A percentile compares a stretch with the other conserved stretches of the same genome.
phyloP scores from a whole-genome alignment of 352 stramenopile genomes.

The Peronospora tabacina region DNA sequence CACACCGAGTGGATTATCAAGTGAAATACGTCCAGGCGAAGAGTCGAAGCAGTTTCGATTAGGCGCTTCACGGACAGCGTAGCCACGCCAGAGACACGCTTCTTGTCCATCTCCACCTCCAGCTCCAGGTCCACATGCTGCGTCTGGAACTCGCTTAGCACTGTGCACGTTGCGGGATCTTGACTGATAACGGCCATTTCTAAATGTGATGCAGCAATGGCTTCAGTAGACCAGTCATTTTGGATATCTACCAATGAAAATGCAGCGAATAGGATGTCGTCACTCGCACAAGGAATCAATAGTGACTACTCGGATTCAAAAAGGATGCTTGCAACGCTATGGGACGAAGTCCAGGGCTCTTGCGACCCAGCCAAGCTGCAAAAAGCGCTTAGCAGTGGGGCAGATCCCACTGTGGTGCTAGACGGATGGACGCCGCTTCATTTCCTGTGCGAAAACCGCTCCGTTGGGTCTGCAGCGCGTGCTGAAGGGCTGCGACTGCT shows the following conservation, averaged over 20 bases:
- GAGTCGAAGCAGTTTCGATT: not conserved
- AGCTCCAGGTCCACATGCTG: conserved; percentile 45
- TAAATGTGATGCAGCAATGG: not conserved
- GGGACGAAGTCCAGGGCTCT: conserved; percentile 62
- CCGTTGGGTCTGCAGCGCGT: conserved; percentile 30
- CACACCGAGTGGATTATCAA: conserved; percentile 43
- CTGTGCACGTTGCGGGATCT: conserved; percentile 62
- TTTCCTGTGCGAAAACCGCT: conserved; percentile 61
- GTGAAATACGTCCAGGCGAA: conserved; percentile 60
- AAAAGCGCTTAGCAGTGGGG: conserved; percentile 18
- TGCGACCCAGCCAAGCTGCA: conserved; percentile 40
- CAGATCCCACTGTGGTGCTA: conserved; percentile 21
- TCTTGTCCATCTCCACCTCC: conserved; percentile 36
- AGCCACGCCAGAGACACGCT: conserved; percentile 25
- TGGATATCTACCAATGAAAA: too few relatives aligned
- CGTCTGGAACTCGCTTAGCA: conserved; percentile 42
- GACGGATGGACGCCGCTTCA: conserved; percentile 79
- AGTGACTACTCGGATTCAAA: not conserved
- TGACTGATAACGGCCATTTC: not conserved
- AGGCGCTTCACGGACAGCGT: conserved; percentile 34
- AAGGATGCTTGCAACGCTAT: conserved; percentile 33
- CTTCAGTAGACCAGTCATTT: too few relatives aligned
- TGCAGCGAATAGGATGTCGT: too few relatives aligned
- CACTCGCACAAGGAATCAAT: not conserved
- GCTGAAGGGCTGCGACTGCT: conserved; percentile 38